Evolutionary conservation across 2,329 filamentous ascomycete genomes (phyloP).

Genomic region (Mycocentrospora acerina): DNA sequence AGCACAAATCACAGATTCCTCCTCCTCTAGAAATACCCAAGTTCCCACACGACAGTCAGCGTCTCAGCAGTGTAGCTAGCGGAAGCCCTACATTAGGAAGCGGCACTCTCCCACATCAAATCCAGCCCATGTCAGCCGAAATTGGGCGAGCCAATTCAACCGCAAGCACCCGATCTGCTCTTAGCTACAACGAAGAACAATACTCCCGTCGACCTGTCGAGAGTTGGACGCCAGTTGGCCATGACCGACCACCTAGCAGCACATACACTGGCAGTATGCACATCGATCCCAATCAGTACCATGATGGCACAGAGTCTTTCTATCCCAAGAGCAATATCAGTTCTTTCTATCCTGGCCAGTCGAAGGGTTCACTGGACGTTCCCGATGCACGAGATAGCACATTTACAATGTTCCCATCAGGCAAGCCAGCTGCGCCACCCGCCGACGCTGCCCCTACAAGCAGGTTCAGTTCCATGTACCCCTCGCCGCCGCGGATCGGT

Average conservation of each 20-base stretch:
- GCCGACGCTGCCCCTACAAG: slow-evolving; percentile 18
- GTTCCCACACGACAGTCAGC: slow-evolving; percentile 54
- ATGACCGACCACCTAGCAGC: slow-evolving; percentile 45
- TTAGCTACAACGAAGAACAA: slow-evolving; percentile 34
- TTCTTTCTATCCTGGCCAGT: slow-evolving; percentile 45
- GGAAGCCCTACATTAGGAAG: slow-evolving; percentile 70
- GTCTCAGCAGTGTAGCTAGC: slow-evolving; percentile 66
- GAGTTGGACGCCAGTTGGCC: slow-evolving; percentile 41
- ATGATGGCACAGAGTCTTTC: slow-evolving; percentile 36
- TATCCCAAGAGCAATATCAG: slow-evolving; percentile 59
- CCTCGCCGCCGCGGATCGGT: slow-evolving; percentile 29
- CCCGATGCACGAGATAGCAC: slow-evolving; percentile 66
- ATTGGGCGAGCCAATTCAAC: slow-evolving; percentile 41
- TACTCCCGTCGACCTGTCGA: slow-evolving; percentile 33
- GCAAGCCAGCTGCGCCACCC: slow-evolving; percentile 14
- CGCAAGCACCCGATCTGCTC: slow-evolving; percentile 35
- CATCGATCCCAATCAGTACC: slow-evolving; percentile 46
- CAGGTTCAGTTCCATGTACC: slow-evolving; percentile 31
- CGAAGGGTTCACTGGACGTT: slow-evolving; percentile 49
- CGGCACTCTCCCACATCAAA: slow-evolving; percentile 43
- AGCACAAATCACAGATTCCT: slow-evolving; percentile 67
- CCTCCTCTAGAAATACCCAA: slow-evolving; percentile 61
- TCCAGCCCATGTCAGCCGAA: slow-evolving; percentile 42
- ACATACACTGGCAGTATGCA: slow-evolving; percentile 47
- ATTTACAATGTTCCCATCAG: slow-evolving; percentile 32